Percentiles rank a stretch among this genome's conserved stretches.
phyloP scores from a whole-genome alignment of 345 rosid genomes.

The Boechera stricta region DNA sequence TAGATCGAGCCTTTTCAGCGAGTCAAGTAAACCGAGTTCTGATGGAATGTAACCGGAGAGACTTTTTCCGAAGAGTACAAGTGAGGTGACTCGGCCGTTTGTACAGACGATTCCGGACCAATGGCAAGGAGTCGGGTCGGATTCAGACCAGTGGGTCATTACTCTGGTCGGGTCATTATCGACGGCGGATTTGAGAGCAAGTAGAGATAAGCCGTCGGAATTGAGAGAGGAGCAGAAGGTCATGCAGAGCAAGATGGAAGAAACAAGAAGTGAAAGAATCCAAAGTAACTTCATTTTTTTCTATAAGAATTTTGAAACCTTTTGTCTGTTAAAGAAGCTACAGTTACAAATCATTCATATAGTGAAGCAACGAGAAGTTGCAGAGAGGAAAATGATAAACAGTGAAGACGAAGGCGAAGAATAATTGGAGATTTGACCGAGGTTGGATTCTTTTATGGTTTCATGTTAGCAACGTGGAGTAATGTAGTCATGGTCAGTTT shows the following conservation, averaged over 20 bases:
- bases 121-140: constrained; percentile 74
- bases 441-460: constrained; percentile 22
- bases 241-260: constrained; percentile 32
- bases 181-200: constrained; percentile 85
- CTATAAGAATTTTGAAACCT: not conserved
- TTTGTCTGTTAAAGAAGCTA: not conserved
- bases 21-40: constrained; percentile 73
- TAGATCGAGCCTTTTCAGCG: constrained; percentile 85
- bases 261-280: constrained; percentile 26
- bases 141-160: constrained; percentile 80
- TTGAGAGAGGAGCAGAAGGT: constrained; percentile 52
- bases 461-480: constrained; percentile 42
- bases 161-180: constrained; percentile 52
- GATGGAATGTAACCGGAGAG: constrained; percentile 81
- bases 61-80: constrained; percentile 70
- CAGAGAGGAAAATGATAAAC: constrained; percentile 14
- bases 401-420: constrained; percentile 30
- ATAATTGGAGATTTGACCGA: constrained; percentile 22
- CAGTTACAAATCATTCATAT: not conserved
- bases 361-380: constrained; percentile 44
- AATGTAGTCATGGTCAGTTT: constrained; percentile 23
- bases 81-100: constrained; percentile 81
- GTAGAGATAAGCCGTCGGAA: constrained; percentile 88
- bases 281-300: constrained; percentile 13
- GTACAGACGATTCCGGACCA: constrained; percentile 90